Percentiles rank a stretch among this genome's conserved stretches.
phyloP scores from a whole-genome alignment of 140 eudicot species.

The Senecio squalidus region DNA sequence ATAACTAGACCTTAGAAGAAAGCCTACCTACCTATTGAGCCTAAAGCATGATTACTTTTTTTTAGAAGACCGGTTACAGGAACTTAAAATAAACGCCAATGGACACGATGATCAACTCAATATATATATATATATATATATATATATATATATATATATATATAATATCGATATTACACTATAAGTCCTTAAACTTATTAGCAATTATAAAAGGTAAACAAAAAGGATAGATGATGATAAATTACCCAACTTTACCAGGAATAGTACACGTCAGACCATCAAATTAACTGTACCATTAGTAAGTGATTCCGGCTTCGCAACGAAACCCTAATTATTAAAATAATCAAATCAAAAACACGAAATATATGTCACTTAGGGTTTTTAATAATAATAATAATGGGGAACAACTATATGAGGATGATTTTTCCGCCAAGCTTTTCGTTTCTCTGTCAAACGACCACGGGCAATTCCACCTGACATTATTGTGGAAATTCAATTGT shows the following conservation, averaged over 20 bases:
- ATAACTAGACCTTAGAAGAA: too few relatives aligned
- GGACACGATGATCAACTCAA: too few relatives aligned
- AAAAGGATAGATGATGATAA: neutral
- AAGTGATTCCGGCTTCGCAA: conserved; percentile 67
- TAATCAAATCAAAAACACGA: neutral
- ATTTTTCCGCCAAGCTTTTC: conserved; percentile 82
- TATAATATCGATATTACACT: too few relatives aligned
- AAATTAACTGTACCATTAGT: conserved; percentile 64
- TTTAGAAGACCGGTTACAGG: too few relatives aligned
- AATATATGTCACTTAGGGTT: conserved; percentile 15
- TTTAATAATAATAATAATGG: neutral
- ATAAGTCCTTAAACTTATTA: too few relatives aligned
- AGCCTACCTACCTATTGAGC: too few relatives aligned
- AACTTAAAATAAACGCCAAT: too few relatives aligned
- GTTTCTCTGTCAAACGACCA: conserved; percentile 80
- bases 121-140: too few relatives aligned
- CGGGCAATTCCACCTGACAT: conserved; percentile 94
- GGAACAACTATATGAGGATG: conserved; percentile 61
- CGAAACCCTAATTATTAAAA: conserved; percentile 51
- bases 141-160: too few relatives aligned
- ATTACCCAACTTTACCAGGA: conserved; percentile 73
- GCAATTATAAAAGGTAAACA: neutral
- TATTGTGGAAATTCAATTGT: neutral
- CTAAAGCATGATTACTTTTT: too few relatives aligned
- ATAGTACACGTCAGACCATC: conserved; percentile 68